Evolutionary conservation across 73 alveolate genomes (phyloP).

Genomic region (Symbiodinium pilosum): DNA sequence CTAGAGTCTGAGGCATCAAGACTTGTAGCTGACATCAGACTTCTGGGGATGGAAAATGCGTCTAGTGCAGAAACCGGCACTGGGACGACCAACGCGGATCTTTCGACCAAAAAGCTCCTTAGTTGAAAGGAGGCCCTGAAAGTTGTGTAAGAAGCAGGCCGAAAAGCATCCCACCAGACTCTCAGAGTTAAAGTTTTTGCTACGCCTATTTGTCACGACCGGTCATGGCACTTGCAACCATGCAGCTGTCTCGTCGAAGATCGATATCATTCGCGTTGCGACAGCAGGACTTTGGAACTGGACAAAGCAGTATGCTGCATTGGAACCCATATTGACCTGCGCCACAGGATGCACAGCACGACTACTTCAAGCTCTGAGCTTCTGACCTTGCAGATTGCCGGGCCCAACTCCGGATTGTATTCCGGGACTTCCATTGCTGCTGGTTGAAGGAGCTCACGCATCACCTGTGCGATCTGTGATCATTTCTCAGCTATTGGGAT

Average conservation of each 20-base stretch:
- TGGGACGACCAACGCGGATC: conserved; percentile 69
- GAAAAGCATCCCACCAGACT: not conserved
- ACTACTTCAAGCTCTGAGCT: not conserved
- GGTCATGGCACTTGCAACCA: not conserved
- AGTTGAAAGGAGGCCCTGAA: not conserved
- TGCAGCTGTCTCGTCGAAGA: conserved; percentile 57
- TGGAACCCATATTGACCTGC: conserved; percentile 36
- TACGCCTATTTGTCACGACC: too few relatives aligned
- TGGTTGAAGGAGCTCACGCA: conserved; percentile 76
- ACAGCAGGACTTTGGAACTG: conserved; percentile 49
- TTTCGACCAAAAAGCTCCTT: conserved; percentile 72
- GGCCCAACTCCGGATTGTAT: conserved; percentile 35
- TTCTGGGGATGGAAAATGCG: not conserved
- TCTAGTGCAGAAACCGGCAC: not conserved
- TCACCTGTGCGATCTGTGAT: conserved; percentile 5
- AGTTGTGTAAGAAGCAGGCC: not conserved
- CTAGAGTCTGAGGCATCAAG: not conserved
- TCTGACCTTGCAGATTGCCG: conserved; percentile 38
- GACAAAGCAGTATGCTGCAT: conserved; percentile 34
- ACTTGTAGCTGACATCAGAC: not conserved
- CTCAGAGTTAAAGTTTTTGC: too few relatives aligned
- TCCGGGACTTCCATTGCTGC: conserved; percentile 62
- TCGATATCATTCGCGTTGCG: conserved; percentile 53
- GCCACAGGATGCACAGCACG: not conserved
- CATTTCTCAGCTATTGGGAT: too few relatives aligned